Conservation (phyloP, 2,329 filamentous ascomycete species). For the Hirsutella thompsonii region DNA sequence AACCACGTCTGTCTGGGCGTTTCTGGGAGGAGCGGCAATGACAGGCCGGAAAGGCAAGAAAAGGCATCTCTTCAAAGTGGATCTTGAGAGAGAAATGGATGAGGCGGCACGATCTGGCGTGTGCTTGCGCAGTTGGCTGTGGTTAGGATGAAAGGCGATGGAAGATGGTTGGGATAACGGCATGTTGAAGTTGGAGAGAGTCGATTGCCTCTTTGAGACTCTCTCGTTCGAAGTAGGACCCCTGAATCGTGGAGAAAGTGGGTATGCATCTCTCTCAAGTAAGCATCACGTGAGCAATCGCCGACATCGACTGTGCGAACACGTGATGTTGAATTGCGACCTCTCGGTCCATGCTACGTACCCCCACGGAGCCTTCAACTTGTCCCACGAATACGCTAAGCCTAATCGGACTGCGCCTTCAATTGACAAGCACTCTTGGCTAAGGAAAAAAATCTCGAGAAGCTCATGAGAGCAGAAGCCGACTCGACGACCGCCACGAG, state of each 20-base stretch:
- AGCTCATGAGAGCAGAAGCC: conserved; percentile 2
- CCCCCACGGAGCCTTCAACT: neutral
- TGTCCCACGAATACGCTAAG: neutral
- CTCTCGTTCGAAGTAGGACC: too few species aligned
- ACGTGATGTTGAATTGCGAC: neutral
- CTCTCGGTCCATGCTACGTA: neutral
- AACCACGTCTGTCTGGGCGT: neutral
- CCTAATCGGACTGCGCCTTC: conserved; percentile 2
- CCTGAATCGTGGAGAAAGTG: neutral
- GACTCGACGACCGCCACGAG: neutral
- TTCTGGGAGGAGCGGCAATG: neutral
- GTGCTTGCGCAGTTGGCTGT: too few species aligned
- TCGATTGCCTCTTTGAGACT: too few species aligned
- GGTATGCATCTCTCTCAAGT: too few species aligned
- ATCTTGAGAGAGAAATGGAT: neutral
- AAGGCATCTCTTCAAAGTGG: too few species aligned
- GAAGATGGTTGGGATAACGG: too few species aligned
- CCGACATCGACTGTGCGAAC: too few species aligned
- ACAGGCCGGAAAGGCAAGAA: neutral
- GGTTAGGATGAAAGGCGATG: too few species aligned
- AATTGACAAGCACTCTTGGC: conserved; percentile 4
- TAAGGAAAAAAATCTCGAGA: conserved; percentile 20
- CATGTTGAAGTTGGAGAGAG: too few species aligned
- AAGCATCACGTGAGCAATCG: too few species aligned
- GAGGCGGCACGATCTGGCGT: neutral